These are phyloP conservation scores for Tuber aestivum DNA, from an alignment of 495 filamentous ascomycete species.

Conservation along the genomic window DNA sequence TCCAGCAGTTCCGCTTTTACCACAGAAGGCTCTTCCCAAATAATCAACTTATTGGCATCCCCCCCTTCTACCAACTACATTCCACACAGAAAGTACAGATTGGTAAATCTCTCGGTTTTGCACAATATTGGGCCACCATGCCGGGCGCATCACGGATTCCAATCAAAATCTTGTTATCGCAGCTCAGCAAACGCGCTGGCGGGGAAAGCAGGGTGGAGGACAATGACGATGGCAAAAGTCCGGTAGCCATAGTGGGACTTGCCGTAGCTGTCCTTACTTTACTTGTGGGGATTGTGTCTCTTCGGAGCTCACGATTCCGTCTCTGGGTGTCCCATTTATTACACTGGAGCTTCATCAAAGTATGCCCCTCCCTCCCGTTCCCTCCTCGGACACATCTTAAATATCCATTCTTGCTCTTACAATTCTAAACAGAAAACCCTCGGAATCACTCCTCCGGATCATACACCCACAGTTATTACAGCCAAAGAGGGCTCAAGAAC, in stretches of 20 bases:
- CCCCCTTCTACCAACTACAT: no score
- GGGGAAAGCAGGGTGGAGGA: neutral
- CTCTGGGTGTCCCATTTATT: neutral
- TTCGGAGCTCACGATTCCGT: neutral
- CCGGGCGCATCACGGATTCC: neutral
- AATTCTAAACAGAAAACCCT: neutral
- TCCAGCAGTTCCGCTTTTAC: neutral
- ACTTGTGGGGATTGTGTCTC: neutral
- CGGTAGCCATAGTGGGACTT: neutral
- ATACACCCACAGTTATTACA: neutral
- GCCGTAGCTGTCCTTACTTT: neutral
- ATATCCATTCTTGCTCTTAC: neutral
- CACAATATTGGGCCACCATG: neutral
- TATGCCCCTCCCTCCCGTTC: neutral
- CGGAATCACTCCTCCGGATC: neutral
- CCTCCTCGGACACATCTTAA: neutral
- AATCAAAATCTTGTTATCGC: neutral
- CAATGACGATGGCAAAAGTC: neutral
- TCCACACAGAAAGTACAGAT: no score
- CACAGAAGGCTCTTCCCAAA: neutral
- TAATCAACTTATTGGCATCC: neutral
- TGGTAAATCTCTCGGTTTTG: no score
- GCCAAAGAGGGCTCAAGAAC: neutral
- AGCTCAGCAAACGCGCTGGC: neutral
- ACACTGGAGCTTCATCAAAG: neutral